Base-by-base conservation (phyloP, 2,329 filamentous ascomycete genomes). In the Ceratocystis colombiana region DNA sequence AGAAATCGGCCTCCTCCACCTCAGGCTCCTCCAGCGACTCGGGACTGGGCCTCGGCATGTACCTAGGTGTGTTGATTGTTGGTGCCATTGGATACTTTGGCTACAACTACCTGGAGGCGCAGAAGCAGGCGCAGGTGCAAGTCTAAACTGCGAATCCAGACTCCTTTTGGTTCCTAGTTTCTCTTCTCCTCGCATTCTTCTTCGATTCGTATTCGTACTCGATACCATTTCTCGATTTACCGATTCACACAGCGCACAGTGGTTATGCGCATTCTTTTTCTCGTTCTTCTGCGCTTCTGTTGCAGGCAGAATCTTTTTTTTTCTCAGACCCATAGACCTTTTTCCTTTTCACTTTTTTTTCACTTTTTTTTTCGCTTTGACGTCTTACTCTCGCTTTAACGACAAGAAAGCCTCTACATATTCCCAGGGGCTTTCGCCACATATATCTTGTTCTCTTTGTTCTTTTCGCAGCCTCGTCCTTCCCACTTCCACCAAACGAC, bases 31-130 rank as follows among this genome's bases (percentile, higher is more conserved):
- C 79, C 69, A 73, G 77, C 67, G 77, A 78, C 62, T 76, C 82
- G 64, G 83, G 87, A 71, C 71, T 91, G 68, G 89, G 91, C 73
- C 79, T 95, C 70, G 89, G 87, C 68, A 80, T 95, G 71, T 96
- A 96, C 79, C 88, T 86, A 68, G 72, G 96, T 71, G 76, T 96
- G 72, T 80, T 96, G 71, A 74, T 93, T 70, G 90, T 90, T 72
- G 92, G 87, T 71, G 80, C 85, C 62, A 76, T 85, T 69, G 90
- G 89, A 70, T 97, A 90, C 79, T 83, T 83, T 72, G 89, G 83
- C 72, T 96, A 93, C 82, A 87, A 92, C 77, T 96, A 94, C 80
- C 76, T 95, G 72, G 86, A 93, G 80, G 70, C 71, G 67, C 78
- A 81, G 75, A 63, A 68, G 61, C 28, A 50, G 33, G 45, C 55